Conservation (phyloP, 192 early-diverging fungal species). For the Umbelopsis vinacea region DNA sequence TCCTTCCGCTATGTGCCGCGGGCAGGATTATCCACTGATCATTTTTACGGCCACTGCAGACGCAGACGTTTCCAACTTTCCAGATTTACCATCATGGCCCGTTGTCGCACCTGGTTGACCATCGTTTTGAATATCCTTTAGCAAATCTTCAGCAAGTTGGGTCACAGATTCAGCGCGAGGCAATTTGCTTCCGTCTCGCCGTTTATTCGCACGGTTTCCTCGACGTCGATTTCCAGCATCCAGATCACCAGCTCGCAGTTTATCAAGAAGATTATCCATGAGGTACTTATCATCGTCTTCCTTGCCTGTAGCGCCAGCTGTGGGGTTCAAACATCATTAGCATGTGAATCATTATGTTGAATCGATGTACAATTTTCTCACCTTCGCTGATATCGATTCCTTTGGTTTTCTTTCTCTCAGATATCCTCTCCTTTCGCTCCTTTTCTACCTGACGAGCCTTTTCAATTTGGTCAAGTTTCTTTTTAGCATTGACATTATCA, state of each 20-base stretch:
- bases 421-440: slow-evolving; percentile 37
- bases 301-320: slow-evolving; percentile 32
- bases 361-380: not conserved
- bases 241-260: slow-evolving; percentile 69
- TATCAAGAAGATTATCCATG: slow-evolving; percentile 79
- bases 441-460: slow-evolving; percentile 32
- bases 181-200: slow-evolving; percentile 26
- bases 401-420: slow-evolving; percentile 30
- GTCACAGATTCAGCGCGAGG: slow-evolving; percentile 38
- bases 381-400: slow-evolving; percentile 44
- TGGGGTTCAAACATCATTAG: too few species aligned
- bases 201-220: slow-evolving; percentile 10
- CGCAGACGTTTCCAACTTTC: not conserved
- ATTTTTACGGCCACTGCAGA: not conserved
- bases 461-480: slow-evolving; percentile 54
- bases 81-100: not conserved
- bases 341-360: too few species aligned
- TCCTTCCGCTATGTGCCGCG: too few species aligned
- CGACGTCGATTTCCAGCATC: slow-evolving; percentile 47
- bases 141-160: slow-evolving; percentile 46
- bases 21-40: too few species aligned
- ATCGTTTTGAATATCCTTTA: slow-evolving; percentile 51
- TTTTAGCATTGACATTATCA: slow-evolving; percentile 47
- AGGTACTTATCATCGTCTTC: slow-evolving; percentile 75
- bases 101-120: slow-evolving; percentile 17